A percentile compares a stretch with the other conserved stretches of the same genome.
Conservation (phyloP, 2,329 filamentous ascomycete genomes). For the Phyllosticta capitalensis region DNA sequence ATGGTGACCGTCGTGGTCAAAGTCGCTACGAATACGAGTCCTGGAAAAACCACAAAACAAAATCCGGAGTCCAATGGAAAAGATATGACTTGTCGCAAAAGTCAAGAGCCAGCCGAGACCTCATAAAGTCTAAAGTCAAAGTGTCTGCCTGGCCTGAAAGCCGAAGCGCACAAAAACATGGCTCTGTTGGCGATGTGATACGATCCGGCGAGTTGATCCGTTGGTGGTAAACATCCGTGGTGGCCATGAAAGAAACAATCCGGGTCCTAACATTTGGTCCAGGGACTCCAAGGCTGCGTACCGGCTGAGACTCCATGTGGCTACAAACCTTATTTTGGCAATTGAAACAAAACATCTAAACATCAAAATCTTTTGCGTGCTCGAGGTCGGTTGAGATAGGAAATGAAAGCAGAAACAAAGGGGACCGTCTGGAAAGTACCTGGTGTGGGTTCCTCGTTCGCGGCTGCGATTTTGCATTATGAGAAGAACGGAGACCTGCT, state of each 20-base stretch:
- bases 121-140: neutral
- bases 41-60: neutral
- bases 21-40: slow-evolving; percentile 10
- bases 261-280: neutral
- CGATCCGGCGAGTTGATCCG: slow-evolving; percentile 3
- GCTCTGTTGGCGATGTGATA: slow-evolving; percentile 11
- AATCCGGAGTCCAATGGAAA: neutral
- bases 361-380: slow-evolving; percentile 14
- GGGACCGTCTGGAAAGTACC: slow-evolving; percentile 32
- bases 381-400: slow-evolving; percentile 15
- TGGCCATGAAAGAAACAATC: slow-evolving; percentile 1
- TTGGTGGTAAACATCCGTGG: neutral
- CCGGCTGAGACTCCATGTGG: slow-evolving; percentile 7
- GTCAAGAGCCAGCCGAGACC: neutral
- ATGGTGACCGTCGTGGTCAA: slow-evolving; percentile 7
- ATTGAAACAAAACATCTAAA: slow-evolving; percentile 12
- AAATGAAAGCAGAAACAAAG: slow-evolving; percentile 17
- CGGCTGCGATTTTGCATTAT: slow-evolving; percentile 36
- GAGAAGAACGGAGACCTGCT: slow-evolving; percentile 29
- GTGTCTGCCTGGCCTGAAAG: neutral
- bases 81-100: neutral
- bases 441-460: slow-evolving; percentile 29
- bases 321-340: slow-evolving; percentile 11
- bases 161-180: neutral
- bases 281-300: neutral